Base-by-base conservation (phyloP, 441 rosid genomes). In the Euphorbia celastroides region DNA sequence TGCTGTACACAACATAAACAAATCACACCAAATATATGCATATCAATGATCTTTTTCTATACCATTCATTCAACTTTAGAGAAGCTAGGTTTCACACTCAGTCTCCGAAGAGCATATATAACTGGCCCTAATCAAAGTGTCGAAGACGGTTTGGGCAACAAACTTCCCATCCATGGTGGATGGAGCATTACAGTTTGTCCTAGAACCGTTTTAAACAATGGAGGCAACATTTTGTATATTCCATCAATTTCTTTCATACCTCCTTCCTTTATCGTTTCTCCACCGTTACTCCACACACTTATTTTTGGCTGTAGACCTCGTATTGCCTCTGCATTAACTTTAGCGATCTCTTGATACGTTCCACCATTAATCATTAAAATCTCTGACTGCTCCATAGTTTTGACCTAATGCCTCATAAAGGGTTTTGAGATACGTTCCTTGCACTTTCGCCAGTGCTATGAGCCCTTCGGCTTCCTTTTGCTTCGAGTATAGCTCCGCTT, bases 171-270 rank as follows among this genome's bases (percentile, higher is more conserved):
- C 84, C 81, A 88, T 10, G 85, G 58, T 0, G 96, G 86, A 10
- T 90, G 89, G 7, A 74, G 75, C 90, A 85, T 86, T 28, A 86
- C 90, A 0, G 88, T 88, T 62, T 86, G 96, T 10, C 85, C 88
- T 8, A 86, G 70, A 57, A 88, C 92, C 7, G 90, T 88, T 61
- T 80, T 67, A 14, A 86, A 75, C 80, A 88, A 74, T 0, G 92
- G 92, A 30, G 87, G 95, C 75, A 86, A 68, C 90, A 74, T 78
- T 65, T 72, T 68, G 60, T 84, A 88, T 38, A 88, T 77, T 10
- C 88, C 86, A 27, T 88, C 85, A 59, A 80, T 44, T 66, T 87
- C 90, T 62, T 80, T 80, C 84, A 85, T 67, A 34, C 48, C 55
- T 59, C 78, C 60, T 38, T 55, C 70, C 0, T 28, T 31, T 20